Base-by-base conservation (phyloP, 192 early-diverging fungal species). In the Coemansia sp. region DNA sequence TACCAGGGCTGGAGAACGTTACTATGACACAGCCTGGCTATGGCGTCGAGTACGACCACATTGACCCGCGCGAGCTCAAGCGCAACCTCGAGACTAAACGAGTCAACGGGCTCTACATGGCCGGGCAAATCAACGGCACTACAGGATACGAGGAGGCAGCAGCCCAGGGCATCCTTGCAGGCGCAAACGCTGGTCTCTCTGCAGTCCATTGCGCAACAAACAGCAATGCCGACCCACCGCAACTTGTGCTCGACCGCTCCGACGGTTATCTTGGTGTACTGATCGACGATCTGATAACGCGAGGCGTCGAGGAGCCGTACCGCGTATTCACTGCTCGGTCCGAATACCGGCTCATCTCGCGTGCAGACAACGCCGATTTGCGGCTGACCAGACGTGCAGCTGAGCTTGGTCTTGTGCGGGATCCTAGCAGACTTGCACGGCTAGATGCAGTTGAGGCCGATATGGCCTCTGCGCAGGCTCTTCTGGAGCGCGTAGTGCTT, bases 71-170 rank as follows among this genome's bases (percentile, higher is more conserved):
- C 33, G 91, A 93, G 69, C 77, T 93, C 35, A 72, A 84, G 65
- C 85, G 85, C 13, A 91, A 85, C 3, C 63, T 93, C 23, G 90
- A 93, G 83, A 93, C 91, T 3, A 88, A 88, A 69, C 90, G 91
- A 19, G 86, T 93, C 9, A 74, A 65, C 9, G 91, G 91, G 19
- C 69, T 93, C 34, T 93, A 85, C 68, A 76, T 93, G 71, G 91
- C 91, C 2, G 91, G 91, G 0, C 91, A 93, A 75, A 93, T 93
- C 50, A 93, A 93, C 62, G 91, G 91, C n/a, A 93, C 91, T 1
- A 93, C 91, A 0, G 91, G 91, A 6, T 93, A 91, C 63, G 91
- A 91, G 53, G 90, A 91, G 65, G 91, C 91, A 0, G 91, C 91
- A 2, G 88, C 89, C 0, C 91, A 93, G 66, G 91, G 91, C 0